Conservation (phyloP, 2,329 filamentous ascomycete genomes). For the Aspergillus melleus region DNA sequence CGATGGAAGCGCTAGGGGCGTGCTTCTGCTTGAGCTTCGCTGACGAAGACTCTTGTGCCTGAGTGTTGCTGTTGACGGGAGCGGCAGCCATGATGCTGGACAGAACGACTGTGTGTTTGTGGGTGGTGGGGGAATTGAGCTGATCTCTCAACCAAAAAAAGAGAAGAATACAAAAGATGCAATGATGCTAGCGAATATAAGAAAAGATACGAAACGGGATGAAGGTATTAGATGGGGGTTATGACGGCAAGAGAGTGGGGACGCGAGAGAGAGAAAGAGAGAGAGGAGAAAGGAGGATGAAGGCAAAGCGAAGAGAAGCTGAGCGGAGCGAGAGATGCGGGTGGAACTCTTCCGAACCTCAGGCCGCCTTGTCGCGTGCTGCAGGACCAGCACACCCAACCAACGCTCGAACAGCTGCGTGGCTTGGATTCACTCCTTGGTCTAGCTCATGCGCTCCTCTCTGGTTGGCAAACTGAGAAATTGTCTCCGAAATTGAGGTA, state of each 20-base stretch:
- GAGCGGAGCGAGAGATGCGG: constrained; percentile 31
- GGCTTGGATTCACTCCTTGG: background rate
- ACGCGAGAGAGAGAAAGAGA: constrained; percentile 6
- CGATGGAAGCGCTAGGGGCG: constrained; percentile 45
- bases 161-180: constrained; percentile 7
- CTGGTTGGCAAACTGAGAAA: background rate
- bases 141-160: background rate
- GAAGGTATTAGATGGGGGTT: constrained; percentile 6
- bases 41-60: constrained; percentile 63
- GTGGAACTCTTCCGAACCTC: constrained; percentile 34
- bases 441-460: too few relatives aligned
- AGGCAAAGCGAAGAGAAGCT: constrained; percentile 15
- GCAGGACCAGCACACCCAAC: background rate
- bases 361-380: constrained; percentile 24
- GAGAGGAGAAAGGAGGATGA: constrained; percentile 8
- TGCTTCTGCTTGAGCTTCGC: constrained; percentile 66
- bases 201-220: constrained; percentile 1
- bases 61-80: constrained; percentile 62
- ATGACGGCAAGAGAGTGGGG: background rate
- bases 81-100: constrained; percentile 60
- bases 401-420: background rate
- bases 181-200: background rate
- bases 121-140: background rate
- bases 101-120: constrained; percentile 1
- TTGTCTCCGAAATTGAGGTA: background rate